Evolutionary conservation across 2,329 filamentous ascomycete species (phyloP), one percentile per base, ranked within the genome.

Genomic region (Ophiostoma sp.): DNA sequence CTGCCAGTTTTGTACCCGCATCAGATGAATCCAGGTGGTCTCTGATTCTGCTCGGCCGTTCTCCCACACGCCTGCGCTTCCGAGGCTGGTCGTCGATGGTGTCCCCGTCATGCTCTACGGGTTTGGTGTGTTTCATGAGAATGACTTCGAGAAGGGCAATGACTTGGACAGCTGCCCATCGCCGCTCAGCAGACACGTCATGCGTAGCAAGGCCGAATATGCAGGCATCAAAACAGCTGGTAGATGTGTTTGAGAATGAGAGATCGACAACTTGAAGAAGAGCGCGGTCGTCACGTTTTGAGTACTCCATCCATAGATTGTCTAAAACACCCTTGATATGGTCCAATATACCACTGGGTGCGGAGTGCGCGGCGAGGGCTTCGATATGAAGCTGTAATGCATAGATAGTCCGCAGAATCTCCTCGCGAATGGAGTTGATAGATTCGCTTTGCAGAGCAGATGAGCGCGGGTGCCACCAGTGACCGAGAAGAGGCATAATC

Each of bases 201-300:
- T 86, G 82, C 14, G 82, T 78, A 49, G 82, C 80, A 27, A 89
- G 78, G 52, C 81, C 80, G 73, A 88, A 88, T 0, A 81, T 68
- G n/a, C 79, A 74, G 12, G 84, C 77, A 14, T 77, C 77, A 67
- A 84, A 85, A 72, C 78, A 81, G 73, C 81, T 77, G 67, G 73
- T 69, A 71, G 81, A 75, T 75, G 82, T 76, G 72, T 81, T 72
- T 63, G 82, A 75, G 71, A 91, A 90, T 0, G 82, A 79, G 40
- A 97, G 76, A 73, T 97, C 91, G 70, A 91, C 87, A n/a, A 96
- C 79, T 71, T 92, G 89, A 11, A 98, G 81, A 49, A 89, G 85
- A 64, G 91, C 88, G 69, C 87, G 86, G 64, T 90, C 87, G 47
- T 87, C 82, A 70, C 92, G 85, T 71, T 83, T 88, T 4, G 86